Evolutionary conservation across 2,329 filamentous ascomycete genomes (phyloP).

Genomic region (Beauveria sp.): DNA sequence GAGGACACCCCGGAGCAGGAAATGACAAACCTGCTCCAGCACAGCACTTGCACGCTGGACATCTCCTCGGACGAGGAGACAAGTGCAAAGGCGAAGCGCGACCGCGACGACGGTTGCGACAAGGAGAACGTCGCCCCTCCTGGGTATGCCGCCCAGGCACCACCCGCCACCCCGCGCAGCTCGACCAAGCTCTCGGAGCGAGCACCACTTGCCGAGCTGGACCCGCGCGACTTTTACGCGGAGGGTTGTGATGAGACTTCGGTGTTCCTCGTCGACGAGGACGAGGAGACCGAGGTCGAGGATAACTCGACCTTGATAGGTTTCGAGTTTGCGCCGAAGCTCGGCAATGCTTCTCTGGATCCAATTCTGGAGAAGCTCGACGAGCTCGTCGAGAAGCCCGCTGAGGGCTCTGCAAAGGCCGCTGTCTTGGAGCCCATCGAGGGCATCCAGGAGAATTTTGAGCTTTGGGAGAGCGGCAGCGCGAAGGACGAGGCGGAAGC

Average conservation of each 20-base stretch:
- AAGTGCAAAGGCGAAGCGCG: constrained; percentile 43
- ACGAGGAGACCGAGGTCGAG: constrained; percentile 41
- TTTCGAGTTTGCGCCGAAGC: constrained; percentile 16
- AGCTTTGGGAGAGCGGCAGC: constrained; percentile 65
- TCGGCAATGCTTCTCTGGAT: constrained; percentile 4
- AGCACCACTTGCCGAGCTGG: constrained; percentile 58
- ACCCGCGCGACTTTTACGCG: constrained; percentile 59
- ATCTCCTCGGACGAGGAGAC: constrained; percentile 82
- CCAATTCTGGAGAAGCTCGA: constrained; percentile 24
- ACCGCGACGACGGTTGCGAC: constrained; percentile 55
- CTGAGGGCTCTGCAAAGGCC: constrained; percentile 33
- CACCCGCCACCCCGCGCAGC: constrained; percentile 32
- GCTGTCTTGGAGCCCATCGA: constrained; percentile 48
- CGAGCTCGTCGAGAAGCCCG: constrained; percentile 28
- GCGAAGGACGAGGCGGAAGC: constrained; percentile 48
- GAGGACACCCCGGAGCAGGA: constrained; percentile 87
- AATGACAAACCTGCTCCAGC: constrained; percentile 87
- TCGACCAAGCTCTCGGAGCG: constrained; percentile 59
- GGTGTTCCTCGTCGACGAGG: constrained; percentile 54
- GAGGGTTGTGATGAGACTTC: constrained; percentile 56
- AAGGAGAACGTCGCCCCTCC: constrained; percentile 90
- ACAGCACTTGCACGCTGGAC: constrained; percentile 78
- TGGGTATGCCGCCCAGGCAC: constrained; percentile 54
- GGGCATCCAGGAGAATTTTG: constrained; percentile 52
- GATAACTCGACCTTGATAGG: constrained; percentile 12